phyloP scores from a whole-genome alignment of 1,284 basidiomycete species.

The Naganishia albida region DNA sequence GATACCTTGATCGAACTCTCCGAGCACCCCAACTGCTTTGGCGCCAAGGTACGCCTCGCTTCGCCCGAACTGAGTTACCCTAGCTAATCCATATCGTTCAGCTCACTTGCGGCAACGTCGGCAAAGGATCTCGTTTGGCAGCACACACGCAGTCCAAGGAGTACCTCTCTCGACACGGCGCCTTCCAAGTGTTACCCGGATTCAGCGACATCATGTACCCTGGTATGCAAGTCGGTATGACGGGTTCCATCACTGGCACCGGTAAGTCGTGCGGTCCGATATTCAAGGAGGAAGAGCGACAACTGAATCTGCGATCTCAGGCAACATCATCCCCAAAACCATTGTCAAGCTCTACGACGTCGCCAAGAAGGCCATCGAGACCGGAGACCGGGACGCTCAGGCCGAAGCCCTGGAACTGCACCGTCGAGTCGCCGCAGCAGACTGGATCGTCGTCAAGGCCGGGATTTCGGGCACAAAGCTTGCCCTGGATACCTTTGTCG shows the following conservation, averaged over 20 bases:
- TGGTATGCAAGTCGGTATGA: slow-evolving; percentile 16
- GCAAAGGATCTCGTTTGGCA: slow-evolving; percentile 76
- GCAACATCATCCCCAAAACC: slow-evolving; percentile 74
- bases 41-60: slow-evolving; percentile 61
- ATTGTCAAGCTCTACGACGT: slow-evolving; percentile 65
- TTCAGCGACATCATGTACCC: slow-evolving; percentile 51
- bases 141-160: slow-evolving; percentile 54
- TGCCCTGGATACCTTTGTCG: slow-evolving; percentile 67
- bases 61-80: neutral
- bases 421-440: slow-evolving; percentile 67
- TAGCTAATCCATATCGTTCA: slow-evolving; percentile 21
- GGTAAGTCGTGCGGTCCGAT: slow-evolving; percentile 5
- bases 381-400: slow-evolving; percentile 61
- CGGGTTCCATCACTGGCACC: slow-evolving; percentile 27
- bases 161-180: slow-evolving; percentile 43
- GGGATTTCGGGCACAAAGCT: slow-evolving; percentile 63
- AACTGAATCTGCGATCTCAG: slow-evolving; percentile 69
- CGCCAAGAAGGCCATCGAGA: slow-evolving; percentile 53
- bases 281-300: slow-evolving; percentile 34
- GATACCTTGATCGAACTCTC: slow-evolving; percentile 73
- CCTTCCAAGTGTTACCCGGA: slow-evolving; percentile 49
- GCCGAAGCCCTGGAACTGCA: slow-evolving; percentile 71
- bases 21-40: slow-evolving; percentile 82
- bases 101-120: slow-evolving; percentile 80
- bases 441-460: slow-evolving; percentile 70